phyloP scores from a whole-genome alignment of 2,329 filamentous ascomycete genomes.

The Podosphaera aphanis region DNA sequence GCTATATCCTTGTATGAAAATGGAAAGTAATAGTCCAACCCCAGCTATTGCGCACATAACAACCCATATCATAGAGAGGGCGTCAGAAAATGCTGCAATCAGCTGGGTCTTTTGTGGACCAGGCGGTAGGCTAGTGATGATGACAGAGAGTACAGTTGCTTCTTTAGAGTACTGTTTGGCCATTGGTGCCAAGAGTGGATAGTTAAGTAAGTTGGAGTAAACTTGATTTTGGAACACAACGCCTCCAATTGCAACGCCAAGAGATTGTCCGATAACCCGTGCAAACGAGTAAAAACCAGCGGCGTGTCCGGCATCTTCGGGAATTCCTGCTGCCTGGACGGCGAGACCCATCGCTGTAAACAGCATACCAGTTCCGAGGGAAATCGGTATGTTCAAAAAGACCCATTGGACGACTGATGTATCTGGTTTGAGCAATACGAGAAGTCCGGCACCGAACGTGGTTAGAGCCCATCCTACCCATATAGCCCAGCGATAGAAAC shows the following conservation, averaged over 20 bases:
- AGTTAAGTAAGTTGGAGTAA: slow-evolving; percentile 9
- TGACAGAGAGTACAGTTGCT: slow-evolving; percentile 11
- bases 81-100: slow-evolving; percentile 28
- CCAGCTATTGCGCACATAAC: slow-evolving; percentile 29
- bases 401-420: slow-evolving; percentile 32
- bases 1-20: slow-evolving; percentile 25
- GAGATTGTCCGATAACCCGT: slow-evolving; percentile 36
- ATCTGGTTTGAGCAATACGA: slow-evolving; percentile 24
- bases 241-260: slow-evolving; percentile 43
- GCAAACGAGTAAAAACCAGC: slow-evolving; percentile 45
- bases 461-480: slow-evolving; percentile 37
- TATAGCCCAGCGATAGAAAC: slow-evolving; percentile 29
- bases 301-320: slow-evolving; percentile 33
- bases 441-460: slow-evolving; percentile 31
- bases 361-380: slow-evolving; percentile 38
- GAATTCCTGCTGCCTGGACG: slow-evolving; percentile 35
- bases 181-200: slow-evolving; percentile 8
- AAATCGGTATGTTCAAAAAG: slow-evolving; percentile 34
- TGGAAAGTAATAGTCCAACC: slow-evolving; percentile 23
- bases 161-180: slow-evolving; percentile 12
- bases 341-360: slow-evolving; percentile 40
- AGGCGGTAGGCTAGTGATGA: slow-evolving; percentile 11
- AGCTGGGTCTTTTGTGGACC: slow-evolving; percentile 21
- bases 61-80: slow-evolving; percentile 30
- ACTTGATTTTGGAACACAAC: slow-evolving; percentile 44